Percentiles rank a stretch among this genome's conserved stretches.
These are phyloP conservation scores for Arthrocladium fulminans DNA, from an alignment of 2,329 filamentous ascomycete species.

Conservation along the genomic window DNA sequence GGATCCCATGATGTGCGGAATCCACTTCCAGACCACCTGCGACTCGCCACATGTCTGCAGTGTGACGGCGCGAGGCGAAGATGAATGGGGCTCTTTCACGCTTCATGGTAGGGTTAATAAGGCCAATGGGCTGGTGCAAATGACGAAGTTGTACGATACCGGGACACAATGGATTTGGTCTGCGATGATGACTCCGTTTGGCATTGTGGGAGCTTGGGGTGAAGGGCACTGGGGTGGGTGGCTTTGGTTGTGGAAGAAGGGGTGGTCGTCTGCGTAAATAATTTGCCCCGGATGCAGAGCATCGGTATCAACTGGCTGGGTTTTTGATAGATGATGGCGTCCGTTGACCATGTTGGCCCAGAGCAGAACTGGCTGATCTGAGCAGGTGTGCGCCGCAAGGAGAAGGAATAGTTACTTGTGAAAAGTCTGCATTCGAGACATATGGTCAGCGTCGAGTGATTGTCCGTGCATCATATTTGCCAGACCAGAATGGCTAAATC, in stretches of 20 bases:
- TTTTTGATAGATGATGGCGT: too few relatives aligned
- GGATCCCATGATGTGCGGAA: conserved; percentile 3
- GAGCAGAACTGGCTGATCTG: too few relatives aligned
- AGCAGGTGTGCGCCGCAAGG: too few relatives aligned
- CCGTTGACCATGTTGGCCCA: too few relatives aligned
- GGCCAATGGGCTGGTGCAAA: not conserved
- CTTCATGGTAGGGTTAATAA: not conserved
- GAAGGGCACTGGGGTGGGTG: not conserved
- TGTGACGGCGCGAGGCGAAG: not conserved
- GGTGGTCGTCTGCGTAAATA: conserved; percentile 1
- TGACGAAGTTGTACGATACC: conserved; percentile 1
- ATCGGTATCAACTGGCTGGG: too few relatives aligned
- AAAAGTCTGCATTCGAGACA: too few relatives aligned
- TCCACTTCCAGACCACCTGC: not conserved
- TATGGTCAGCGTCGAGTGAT: too few relatives aligned
- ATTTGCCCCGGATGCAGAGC: too few relatives aligned
- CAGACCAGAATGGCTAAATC: too few relatives aligned
- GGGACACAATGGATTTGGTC: not conserved
- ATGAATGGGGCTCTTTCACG: not conserved
- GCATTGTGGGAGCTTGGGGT: conserved; percentile 2
- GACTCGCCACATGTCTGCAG: not conserved
- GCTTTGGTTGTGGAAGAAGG: conserved; percentile 7
- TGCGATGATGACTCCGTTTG: conserved; percentile 1
- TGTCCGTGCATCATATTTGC: too few relatives aligned
- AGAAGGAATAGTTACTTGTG: too few relatives aligned